These are phyloP conservation scores for Cicer judaicum DNA, from an alignment of 306 rosid genomes.

Conservation along the genomic window DNA sequence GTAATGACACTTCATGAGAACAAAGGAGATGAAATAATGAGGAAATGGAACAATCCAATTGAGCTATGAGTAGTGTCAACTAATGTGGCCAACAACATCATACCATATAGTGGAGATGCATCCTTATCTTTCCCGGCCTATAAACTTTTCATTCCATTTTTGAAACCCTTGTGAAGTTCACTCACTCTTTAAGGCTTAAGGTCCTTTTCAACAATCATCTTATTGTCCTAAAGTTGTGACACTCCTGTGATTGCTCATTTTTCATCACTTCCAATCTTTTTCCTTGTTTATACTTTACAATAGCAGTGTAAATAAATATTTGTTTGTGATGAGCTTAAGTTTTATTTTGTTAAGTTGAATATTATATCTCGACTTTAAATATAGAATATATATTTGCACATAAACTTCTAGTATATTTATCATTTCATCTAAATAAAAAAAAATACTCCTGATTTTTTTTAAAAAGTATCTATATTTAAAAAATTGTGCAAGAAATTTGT, in stretches of 20 bases:
- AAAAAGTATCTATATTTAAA: too few relatives aligned
- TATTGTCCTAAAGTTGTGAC: constrained; percentile 59
- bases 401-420: too few relatives aligned
- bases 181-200: constrained; percentile 12
- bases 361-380: too few relatives aligned
- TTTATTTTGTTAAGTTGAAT: too few relatives aligned
- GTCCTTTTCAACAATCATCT: constrained; percentile 55
- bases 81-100: constrained; percentile 83
- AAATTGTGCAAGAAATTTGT: too few relatives aligned
- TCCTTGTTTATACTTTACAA: too few relatives aligned
- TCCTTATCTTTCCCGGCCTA: constrained; percentile 56
- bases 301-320: too few relatives aligned
- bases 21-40: not conserved
- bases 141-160: constrained; percentile 44
- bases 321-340: too few relatives aligned
- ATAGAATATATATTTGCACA: rapidly evolving
- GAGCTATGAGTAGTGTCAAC: constrained; percentile 59
- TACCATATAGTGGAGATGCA: constrained; percentile 59
- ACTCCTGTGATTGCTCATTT: constrained; percentile 38
- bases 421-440: too few relatives aligned
- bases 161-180: constrained; percentile 27
- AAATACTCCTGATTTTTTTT: too few relatives aligned
- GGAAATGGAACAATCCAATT: constrained; percentile 41
- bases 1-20: not conserved
- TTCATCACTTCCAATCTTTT: constrained; percentile 37